Base-by-base conservation (phyloP, 2,329 filamentous ascomycete genomes). In the Aspergillus aculeatinus region DNA sequence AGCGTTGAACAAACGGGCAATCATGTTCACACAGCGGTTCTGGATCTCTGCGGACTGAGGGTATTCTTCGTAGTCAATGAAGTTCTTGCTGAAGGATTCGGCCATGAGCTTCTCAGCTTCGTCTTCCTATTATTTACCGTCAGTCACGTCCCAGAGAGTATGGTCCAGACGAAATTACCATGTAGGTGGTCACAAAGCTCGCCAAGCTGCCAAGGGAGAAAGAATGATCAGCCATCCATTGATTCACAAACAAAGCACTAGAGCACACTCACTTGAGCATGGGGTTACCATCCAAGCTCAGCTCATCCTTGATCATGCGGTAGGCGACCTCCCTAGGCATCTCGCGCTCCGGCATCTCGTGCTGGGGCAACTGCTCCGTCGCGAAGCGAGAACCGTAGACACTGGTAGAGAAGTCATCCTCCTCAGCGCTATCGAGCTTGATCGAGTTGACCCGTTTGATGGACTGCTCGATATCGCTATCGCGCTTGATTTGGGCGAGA, bases 101-200 rank as follows among this genome's bases (percentile, higher is more conserved):
- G 88, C 81, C 94, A 98, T 98, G 77, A 97, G 90, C 78, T 96
- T 92, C 80, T 97, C 93, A 21, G 89, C 93, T 77, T 97, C 94
- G 50, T 96, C 91, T 80, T 97, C 93, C 89, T 91, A 68, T 50
- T 58, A 35, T 6, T 11, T n/a, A n/a, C 6, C 14, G 31, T 58
- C 23, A 63, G 61, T 27, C 44, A 39, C 23, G 39, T 16, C 11
- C 12, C 12, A 16, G 1, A 31, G 9, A 16, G 21, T 50, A 6
- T 25, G 44, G 4, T 14, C 16, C 10, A 10, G 9, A 31, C 25
- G 11, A 27, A 29, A 5, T 68, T 81, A 91, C 89, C 92, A 96
- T 97, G 81, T 96, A 97, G 0, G 94, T 97, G 1, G 93, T 96
- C 66, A 96, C 92, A 72, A 98, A 98, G 42, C 89, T 93, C 31